Base-by-base conservation (phyloP, 352 stramenopile genomes). In the Phytophthora litchii region DNA sequence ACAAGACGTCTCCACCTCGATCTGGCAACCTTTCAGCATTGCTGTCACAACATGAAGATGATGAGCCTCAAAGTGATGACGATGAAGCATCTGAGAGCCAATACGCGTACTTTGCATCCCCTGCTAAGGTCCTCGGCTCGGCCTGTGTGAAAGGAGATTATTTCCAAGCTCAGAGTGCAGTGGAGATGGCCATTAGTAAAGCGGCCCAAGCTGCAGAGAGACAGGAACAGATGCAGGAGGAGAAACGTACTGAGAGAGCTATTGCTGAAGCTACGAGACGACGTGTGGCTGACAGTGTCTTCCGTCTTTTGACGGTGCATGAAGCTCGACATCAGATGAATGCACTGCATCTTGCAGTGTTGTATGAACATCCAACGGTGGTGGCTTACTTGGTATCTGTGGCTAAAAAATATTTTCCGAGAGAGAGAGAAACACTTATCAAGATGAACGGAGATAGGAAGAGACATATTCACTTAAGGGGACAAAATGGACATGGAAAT, bases 271-370 rank as follows among this genome's bases (percentile, higher is more conserved):
- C 41, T 7, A 43, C 27, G 27, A 54, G 29, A 29, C 48, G 45
- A 46, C 66, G 45, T 16, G 60, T 72, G n/a, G 62, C 65, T 2
- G 49, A 68, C 6, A 73, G 57, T 16, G 52, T 90, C 9, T 80
- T 71, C 29, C 65, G 76, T 11, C 53, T 93, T 36, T 70, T 93
- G 44, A 91, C 76, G 48, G 78, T 80, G 20, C 70, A 80, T 37
- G 81, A 93, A 62, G 60, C 81, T 12, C 66, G 83, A 3, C 80
- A 93, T 25, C 67, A 90, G 62, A 92, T 93, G 84, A 90, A 87
- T 53, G 70, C 79, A 8, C 44, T 94, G 47, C 78, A 89, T 45
- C 54, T 92, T 6, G 83, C 85, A 3, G 79, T 85, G 40, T 70
- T 91, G 12, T 94, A 94, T 47, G 85, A 94, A 63, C 78, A 92